Evolutionary conservation across 2,329 filamentous ascomycete species (phyloP).

Genomic region (Aureobasidium zeae): DNA sequence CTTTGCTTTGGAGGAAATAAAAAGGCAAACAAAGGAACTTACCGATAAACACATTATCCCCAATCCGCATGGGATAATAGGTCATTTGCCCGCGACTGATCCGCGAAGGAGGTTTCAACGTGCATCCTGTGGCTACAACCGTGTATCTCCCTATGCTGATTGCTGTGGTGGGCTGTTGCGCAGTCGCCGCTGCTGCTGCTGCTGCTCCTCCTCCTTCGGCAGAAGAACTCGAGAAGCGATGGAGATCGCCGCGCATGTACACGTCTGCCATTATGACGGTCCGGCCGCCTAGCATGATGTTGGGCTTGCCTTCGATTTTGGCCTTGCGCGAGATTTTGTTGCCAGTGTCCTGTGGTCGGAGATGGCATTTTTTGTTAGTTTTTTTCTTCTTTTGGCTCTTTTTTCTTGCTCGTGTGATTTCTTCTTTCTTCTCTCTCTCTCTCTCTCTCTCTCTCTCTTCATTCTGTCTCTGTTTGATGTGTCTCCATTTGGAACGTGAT

Average conservation of each 20-base stretch:
- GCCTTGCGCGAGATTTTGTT: constrained; percentile 96
- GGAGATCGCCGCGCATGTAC: constrained; percentile 84
- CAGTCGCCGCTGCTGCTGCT: too few relatives aligned
- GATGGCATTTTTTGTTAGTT: not conserved
- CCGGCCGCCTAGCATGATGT: constrained; percentile 91
- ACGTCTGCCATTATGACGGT: constrained; percentile 94
- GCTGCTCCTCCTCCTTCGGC: constrained; percentile 28
- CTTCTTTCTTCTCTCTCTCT: too few relatives aligned
- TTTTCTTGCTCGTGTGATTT: too few relatives aligned
- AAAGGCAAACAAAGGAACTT: constrained; percentile 26
- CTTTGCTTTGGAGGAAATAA: not conserved
- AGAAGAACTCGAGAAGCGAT: constrained; percentile 38
- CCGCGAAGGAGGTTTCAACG: constrained; percentile 74
- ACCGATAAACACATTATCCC: constrained; percentile 89
- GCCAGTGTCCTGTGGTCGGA: constrained; percentile 93
- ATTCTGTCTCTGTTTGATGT: too few relatives aligned
- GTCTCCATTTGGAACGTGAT: too few relatives aligned
- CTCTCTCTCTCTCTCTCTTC: too few relatives aligned
- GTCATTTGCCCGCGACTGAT: constrained; percentile 66
- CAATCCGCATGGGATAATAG: constrained; percentile 84
- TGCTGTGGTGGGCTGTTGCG: constrained; percentile 37
- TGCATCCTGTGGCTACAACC: constrained; percentile 69
- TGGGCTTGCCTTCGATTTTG: constrained; percentile 86
- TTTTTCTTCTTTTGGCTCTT: too few relatives aligned
- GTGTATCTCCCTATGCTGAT: constrained; percentile 82